A percentile compares a stretch with the other conserved stretches of the same genome.
Evolutionary conservation across 345 rosid species (phyloP).

Genomic region (Salix udensis): DNA sequence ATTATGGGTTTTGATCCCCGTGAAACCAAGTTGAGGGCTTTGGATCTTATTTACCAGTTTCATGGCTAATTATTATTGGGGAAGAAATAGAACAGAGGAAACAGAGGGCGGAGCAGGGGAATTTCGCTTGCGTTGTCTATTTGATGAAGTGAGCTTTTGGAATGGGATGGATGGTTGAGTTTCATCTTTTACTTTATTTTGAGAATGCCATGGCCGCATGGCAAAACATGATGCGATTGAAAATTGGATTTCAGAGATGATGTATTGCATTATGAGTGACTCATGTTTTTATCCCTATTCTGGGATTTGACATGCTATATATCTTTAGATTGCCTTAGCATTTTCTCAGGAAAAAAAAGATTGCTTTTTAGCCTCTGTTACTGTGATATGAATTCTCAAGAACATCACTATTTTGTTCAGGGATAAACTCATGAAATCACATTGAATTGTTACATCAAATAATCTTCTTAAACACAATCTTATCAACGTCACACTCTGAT

Average conservation of each 20-base stretch:
- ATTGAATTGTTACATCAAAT: background rate
- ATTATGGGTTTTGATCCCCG: slow-evolving; percentile 45
- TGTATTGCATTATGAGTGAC: background rate
- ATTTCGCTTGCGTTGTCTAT: background rate
- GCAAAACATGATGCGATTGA: background rate
- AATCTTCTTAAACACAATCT: background rate
- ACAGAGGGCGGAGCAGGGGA: background rate
- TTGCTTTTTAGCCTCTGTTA: background rate
- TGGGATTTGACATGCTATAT: background rate
- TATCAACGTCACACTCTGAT: background rate
- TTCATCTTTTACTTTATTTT: background rate
- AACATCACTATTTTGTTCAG: background rate
- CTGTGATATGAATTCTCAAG: background rate
- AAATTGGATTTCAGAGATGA: background rate
- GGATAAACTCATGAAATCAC: background rate
- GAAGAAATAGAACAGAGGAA: background rate
- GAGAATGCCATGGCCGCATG: background rate
- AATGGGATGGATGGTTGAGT: too few species aligned
- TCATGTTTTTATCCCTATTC: background rate
- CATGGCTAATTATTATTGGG: slow-evolving; percentile 40
- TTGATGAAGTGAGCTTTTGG: too few species aligned
- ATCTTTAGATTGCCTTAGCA: background rate
- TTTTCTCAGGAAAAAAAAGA: background rate
- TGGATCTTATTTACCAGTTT: slow-evolving; percentile 78
- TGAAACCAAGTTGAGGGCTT: slow-evolving; percentile 51